Conservation (phyloP, 140 eudicot genomes). For the Flaveria floridana region DNA sequence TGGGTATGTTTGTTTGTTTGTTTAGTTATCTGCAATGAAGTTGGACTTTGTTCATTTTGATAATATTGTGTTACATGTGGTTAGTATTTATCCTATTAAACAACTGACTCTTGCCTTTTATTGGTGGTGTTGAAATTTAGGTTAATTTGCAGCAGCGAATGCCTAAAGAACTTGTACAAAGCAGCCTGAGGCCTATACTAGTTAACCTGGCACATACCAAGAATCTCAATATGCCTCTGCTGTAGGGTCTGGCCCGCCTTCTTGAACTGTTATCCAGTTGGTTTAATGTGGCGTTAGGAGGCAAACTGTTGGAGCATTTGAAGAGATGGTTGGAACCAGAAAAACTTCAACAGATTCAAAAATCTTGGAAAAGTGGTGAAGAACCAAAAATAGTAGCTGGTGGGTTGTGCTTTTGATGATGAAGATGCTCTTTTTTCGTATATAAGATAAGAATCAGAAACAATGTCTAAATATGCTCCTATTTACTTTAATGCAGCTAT, state of each 20-base stretch:
- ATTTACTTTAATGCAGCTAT: slow-evolving; percentile 67
- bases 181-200: slow-evolving; percentile 95
- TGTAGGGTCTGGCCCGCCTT: slow-evolving; percentile 95
- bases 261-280: slow-evolving; percentile 94
- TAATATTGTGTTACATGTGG: background rate
- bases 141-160: slow-evolving; percentile 91
- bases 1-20: no score
- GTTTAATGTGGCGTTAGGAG: slow-evolving; percentile 96
- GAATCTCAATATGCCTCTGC: slow-evolving; percentile 95
- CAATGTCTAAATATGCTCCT: background rate
- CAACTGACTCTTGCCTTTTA: slow-evolving; percentile 15
- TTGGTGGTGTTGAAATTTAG: slow-evolving; percentile 39
- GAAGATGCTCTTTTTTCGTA: no score
- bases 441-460: no score
- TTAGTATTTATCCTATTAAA: slow-evolving; percentile 7
- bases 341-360: slow-evolving; percentile 91
- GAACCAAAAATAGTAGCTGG: slow-evolving; percentile 99
- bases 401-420: slow-evolving; percentile 30
- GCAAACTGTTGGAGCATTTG: slow-evolving; percentile 91
- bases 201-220: slow-evolving; percentile 95
- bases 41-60: slow-evolving; percentile 8
- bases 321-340: slow-evolving; percentile 98
- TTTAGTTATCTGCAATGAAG: no score
- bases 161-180: slow-evolving; percentile 98
- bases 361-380: slow-evolving; percentile 96